These are phyloP conservation scores for Persicaria maculosa DNA, from an alignment of 148 eudicot genomes.

Conservation along the genomic window DNA sequence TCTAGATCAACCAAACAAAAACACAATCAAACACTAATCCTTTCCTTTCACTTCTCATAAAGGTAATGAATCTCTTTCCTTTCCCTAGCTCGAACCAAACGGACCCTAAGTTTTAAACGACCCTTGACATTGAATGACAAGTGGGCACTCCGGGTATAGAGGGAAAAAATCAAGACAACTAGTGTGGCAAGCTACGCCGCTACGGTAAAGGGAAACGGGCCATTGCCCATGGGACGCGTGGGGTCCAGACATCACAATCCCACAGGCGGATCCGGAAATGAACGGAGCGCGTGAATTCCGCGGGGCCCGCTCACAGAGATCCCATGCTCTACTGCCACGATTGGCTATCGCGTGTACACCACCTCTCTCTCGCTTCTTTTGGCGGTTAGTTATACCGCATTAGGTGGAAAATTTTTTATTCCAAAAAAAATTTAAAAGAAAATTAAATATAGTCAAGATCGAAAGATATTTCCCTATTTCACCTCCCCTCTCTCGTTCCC, in stretches of 20 bases:
- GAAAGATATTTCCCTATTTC: neutral
- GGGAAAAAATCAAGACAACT: neutral
- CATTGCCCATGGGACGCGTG: no score
- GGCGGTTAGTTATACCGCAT: neutral
- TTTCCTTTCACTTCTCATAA: no score
- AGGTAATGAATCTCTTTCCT: no score
- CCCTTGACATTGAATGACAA: no score
- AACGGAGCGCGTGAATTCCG: constrained; percentile 1
- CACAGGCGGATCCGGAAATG: neutral
- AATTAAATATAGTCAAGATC: constrained; percentile 1
- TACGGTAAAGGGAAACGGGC: neutral
- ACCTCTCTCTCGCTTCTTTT: constrained; percentile 4
- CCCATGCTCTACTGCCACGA: neutral
- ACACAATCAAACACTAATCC: no score
- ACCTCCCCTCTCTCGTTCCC: neutral
- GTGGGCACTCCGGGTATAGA: no score
- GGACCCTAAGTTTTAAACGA: no score
- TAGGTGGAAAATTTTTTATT: neutral
- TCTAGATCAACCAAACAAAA: no score
- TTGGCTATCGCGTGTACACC: neutral
- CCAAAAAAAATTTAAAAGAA: neutral
- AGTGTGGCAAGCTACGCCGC: neutral
- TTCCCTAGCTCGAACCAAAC: no score
- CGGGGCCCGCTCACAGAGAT: neutral
- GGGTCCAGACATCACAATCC: neutral